Percentiles rank a stretch among this genome's conserved stretches.
Conservation (phyloP, 768 basidiomycete species). For the Tephrocybe rancida region DNA sequence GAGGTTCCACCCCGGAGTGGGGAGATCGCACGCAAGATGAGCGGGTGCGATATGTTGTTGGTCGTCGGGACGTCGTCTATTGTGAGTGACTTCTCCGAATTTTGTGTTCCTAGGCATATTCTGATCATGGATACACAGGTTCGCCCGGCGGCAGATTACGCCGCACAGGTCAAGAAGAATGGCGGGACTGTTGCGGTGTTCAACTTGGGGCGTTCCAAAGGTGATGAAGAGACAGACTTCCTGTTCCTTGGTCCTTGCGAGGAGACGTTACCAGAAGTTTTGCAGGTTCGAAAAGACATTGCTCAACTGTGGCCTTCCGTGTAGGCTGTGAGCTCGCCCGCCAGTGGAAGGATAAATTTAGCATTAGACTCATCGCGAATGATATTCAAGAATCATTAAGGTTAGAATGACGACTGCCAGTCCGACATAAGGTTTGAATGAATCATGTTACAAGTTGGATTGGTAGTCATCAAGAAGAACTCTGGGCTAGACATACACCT, state of each 20-base stretch:
- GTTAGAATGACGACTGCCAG: too few relatives aligned
- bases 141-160: constrained; percentile 36
- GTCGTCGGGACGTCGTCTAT: constrained; percentile 47
- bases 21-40: constrained; percentile 33
- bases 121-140: constrained; percentile 26
- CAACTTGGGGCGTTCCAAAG: constrained; percentile 34
- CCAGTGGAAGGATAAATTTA: too few relatives aligned
- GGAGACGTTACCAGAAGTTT: constrained; percentile 38
- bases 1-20: constrained; percentile 36
- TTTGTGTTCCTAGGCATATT: background rate
- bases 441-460: too few relatives aligned
- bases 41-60: constrained; percentile 38
- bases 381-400: too few relatives aligned
- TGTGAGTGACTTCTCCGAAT: constrained; percentile 23
- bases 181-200: constrained; percentile 43
- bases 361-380: too few relatives aligned
- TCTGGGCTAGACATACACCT: constrained; percentile 16
- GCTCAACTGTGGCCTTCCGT: constrained; percentile 4
- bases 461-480: background rate
- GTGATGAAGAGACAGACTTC: constrained; percentile 46
- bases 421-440: too few relatives aligned
- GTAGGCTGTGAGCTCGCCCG: too few relatives aligned
- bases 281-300: constrained; percentile 25
- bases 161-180: constrained; percentile 28
- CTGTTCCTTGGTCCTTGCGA: constrained; percentile 52